Evolutionary conservation across 805 yeast species (phyloP), one percentile per base, ranked within the genome.

Genomic region (Myxozyma udenii): DNA sequence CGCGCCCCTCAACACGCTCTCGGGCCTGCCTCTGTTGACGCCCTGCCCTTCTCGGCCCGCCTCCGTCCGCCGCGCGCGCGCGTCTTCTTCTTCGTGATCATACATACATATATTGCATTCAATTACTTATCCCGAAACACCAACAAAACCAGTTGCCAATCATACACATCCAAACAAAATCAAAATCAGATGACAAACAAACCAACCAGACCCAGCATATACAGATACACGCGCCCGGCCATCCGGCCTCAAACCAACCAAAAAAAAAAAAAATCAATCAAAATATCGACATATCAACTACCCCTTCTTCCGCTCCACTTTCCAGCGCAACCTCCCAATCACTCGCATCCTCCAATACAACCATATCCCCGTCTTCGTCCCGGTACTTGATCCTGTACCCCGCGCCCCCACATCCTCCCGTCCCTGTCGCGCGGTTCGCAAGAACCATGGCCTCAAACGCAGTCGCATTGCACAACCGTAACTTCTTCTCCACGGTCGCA

Each of bases 321-420:
- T 54, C 56, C 22, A 47, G 22, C 23, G 57, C 57, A 21, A 54
- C 50, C 44, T 54, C 58, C 58, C 58, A 54, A 25, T 54, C 58
- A 19, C 46, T 39, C 21, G 47, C 55, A 25, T 46, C 48, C 37
- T 46, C 56, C 26, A 54, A 24, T 14, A 46, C 51, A 39, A 93
- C 95, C 66, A 79, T 84, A 66, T 93, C 98, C 16, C 95, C 96
- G 66, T 93, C 98, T 69, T 93, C 98, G 68, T 93, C 98, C 65
- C 81, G 81, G 66, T 88, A 91, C 67, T 83, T 83, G 55, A 93
- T 75, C 62, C 84, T 26, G 23, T 51, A 51, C 11, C 57, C 53
- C 36, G 26, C 40, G n/a, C 48, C 48, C 6, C 46, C 46, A 16
- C 46, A 36, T 9, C 39, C 51, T 1, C 43, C 38, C 24, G 25